These are phyloP conservation scores for Irineochytrium annulatum DNA, from an alignment of 192 early-diverging fungal species.

Conservation along the genomic window DNA sequence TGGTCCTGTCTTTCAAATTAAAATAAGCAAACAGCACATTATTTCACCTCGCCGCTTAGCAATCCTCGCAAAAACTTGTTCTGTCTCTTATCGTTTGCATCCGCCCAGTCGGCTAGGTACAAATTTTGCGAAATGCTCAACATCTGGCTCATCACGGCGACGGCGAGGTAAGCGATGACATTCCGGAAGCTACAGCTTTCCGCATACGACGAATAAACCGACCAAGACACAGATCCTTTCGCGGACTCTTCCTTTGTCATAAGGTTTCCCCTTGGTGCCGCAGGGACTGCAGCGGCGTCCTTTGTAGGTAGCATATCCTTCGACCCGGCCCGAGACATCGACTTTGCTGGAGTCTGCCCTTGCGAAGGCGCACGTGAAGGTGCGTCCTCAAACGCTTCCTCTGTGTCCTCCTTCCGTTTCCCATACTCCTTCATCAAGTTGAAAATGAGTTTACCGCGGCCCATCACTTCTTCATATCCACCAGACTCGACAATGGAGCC, in stretches of 20 bases:
- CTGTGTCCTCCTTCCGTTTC: constrained; percentile 35
- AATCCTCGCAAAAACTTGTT: constrained; percentile 2
- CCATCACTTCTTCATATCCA: constrained; percentile 63
- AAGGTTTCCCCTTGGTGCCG: constrained; percentile 26
- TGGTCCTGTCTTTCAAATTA: constrained; percentile 43
- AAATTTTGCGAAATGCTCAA: constrained; percentile 45
- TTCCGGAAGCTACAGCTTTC: constrained; percentile 64
- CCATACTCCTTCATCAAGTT: constrained; percentile 73
- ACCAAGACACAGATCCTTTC: constrained; percentile 74
- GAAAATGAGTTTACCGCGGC: constrained; percentile 53
- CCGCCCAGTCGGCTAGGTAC: constrained; percentile 49
- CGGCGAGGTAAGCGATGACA: constrained; percentile 54
- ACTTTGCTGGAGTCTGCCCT: neutral
- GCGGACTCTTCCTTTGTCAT: constrained; percentile 79
- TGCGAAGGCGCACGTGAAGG: neutral
- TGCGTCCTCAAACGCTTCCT: constrained; percentile 9
- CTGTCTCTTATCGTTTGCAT: constrained; percentile 36
- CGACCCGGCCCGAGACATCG: neutral
- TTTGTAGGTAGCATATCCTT: neutral
- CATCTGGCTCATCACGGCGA: constrained; percentile 42
- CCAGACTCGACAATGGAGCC: constrained; percentile 70
- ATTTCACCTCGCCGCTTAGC: neutral
- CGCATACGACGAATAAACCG: constrained; percentile 79
- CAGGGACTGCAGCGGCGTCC: neutral
- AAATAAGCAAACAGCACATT: constrained; percentile 31